phyloP scores from a whole-genome alignment of 345 rosid genomes.

The Geranium rotundifolium region DNA sequence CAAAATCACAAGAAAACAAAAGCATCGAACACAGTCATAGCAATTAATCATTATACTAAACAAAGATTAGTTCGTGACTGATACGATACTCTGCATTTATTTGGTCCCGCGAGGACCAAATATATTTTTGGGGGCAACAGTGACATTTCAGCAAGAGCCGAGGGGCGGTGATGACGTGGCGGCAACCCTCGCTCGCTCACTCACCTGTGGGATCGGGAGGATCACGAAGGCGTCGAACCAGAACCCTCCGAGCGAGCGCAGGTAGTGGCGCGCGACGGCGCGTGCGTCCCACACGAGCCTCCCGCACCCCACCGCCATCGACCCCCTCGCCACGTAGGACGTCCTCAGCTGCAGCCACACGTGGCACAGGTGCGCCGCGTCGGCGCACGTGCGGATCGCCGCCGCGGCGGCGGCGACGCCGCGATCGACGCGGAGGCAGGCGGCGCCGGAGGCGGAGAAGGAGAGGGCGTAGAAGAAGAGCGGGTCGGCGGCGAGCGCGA shows the following conservation, averaged over 20 bases:
- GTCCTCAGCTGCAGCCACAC: constrained; percentile 52
- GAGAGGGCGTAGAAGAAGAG: constrained; percentile 42
- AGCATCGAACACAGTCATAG: no score
- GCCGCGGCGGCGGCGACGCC: constrained; percentile 30
- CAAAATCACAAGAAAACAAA: no score
- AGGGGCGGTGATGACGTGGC: no score
- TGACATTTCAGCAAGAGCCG: neutral
- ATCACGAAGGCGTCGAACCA: constrained; percentile 55
- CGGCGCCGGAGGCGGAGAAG: constrained; percentile 19
- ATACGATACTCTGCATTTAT: no score
- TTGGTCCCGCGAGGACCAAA: no score
- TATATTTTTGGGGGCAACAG: neutral
- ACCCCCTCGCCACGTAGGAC: constrained; percentile 51
- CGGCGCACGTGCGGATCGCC: constrained; percentile 33
- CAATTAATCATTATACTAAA: no score
- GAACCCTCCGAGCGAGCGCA: constrained; percentile 35
- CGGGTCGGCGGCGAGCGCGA: constrained; percentile 47
- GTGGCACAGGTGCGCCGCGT: constrained; percentile 32
- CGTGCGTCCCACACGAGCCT: constrained; percentile 63
- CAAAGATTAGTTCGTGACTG: no score
- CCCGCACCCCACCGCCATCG: constrained; percentile 50
- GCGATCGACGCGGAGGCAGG: constrained; percentile 40
- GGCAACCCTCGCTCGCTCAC: neutral
- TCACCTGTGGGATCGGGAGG: constrained; percentile 55
- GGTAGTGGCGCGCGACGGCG: constrained; percentile 40